Conservation (phyloP, 1,284 basidiomycete genomes). For the Irpex sp. region DNA sequence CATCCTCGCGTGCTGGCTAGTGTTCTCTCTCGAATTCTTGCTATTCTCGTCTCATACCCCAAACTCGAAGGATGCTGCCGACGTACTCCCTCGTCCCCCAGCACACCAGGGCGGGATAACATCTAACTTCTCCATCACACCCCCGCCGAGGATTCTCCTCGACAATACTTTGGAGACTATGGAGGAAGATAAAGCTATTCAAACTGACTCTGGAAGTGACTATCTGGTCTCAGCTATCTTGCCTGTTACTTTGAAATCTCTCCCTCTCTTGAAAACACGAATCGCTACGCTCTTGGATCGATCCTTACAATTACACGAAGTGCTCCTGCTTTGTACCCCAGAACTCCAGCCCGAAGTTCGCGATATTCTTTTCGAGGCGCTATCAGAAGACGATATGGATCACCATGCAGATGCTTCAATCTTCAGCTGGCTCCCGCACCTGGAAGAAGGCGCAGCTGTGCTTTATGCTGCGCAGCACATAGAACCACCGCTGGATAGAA, state of each 20-base stretch:
- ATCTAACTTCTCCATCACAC: not conserved
- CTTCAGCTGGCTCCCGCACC: conserved; percentile 29
- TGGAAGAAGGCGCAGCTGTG: conserved; percentile 27
- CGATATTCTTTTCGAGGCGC: conserved; percentile 30
- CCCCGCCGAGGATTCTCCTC: not conserved
- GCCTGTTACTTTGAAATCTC: conserved; percentile 38
- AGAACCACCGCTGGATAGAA: conserved; percentile 37
- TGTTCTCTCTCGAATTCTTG: not conserved
- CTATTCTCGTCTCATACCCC: not conserved
- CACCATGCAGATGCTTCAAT: conserved; percentile 42
- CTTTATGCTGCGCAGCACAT: conserved; percentile 34
- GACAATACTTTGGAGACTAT: not conserved
- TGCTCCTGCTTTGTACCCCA: conserved; percentile 47
- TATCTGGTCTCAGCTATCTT: conserved; percentile 42
- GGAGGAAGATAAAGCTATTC: no score
- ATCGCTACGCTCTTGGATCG: conserved; percentile 34
- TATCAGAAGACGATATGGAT: conserved; percentile 22
- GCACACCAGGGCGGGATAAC: not conserved
- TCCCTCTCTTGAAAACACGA: conserved; percentile 23
- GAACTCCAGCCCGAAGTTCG: conserved; percentile 32
- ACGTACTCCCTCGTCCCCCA: not conserved
- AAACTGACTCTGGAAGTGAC: not conserved
- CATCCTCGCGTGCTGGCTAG: not conserved
- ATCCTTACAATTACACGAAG: conserved; percentile 35
- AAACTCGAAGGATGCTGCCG: not conserved